Evolutionary conservation across 441 rosid genomes (phyloP).

Genomic region (Kokia cookei): DNA sequence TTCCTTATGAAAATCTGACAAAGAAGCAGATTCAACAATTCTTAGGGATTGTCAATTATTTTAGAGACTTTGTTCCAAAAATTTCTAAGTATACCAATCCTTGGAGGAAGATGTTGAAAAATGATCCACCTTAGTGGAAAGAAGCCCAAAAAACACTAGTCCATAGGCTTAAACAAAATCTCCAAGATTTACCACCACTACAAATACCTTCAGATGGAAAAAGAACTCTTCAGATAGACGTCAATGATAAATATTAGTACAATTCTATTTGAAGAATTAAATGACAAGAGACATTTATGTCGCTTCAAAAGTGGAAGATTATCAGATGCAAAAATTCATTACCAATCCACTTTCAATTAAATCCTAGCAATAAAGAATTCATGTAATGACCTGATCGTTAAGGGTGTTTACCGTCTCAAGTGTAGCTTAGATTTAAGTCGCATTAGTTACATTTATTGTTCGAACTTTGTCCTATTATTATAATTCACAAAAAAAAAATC

Average conservation of each 20-base stretch:
- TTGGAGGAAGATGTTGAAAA: not conserved
- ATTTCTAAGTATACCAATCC: not conserved
- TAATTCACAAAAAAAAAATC: too few relatives aligned
- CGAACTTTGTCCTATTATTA: too few relatives aligned
- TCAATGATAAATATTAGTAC: not conserved
- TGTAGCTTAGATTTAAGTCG: too few relatives aligned
- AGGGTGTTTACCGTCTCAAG: too few relatives aligned
- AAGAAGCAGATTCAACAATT: not conserved
- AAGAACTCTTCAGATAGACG: not conserved
- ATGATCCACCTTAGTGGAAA: not conserved
- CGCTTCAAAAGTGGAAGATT: not conserved
- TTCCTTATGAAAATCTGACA: not conserved
- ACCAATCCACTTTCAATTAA: not conserved
- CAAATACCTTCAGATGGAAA: not conserved
- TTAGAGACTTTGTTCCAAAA: not conserved
- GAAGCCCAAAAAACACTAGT: not conserved
- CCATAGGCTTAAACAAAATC: not conserved
- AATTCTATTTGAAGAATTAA: not conserved
- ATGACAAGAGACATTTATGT: not conserved
- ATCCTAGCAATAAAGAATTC: not conserved
- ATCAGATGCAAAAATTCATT: not conserved
- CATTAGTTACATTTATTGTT: too few relatives aligned
- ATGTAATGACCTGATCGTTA: too few relatives aligned
- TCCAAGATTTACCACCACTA: not conserved
- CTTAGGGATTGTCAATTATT: not conserved